Evolutionary conservation across 768 basidiomycete genomes (phyloP).

Genomic region (Wakefieldia striispora): DNA sequence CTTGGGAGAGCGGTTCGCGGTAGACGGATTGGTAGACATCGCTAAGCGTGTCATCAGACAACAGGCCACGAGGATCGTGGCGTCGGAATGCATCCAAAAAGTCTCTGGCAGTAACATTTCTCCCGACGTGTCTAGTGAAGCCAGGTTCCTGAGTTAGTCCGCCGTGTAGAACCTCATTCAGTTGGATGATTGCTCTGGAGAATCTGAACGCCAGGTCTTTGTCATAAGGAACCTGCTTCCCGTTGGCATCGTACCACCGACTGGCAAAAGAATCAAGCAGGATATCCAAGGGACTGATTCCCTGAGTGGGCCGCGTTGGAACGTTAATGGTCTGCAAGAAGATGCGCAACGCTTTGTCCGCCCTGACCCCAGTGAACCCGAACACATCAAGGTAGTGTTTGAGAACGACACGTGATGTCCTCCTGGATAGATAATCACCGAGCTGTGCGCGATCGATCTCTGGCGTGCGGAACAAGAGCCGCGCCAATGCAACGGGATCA

Average conservation of each 20-base stretch:
- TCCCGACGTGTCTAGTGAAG: slow-evolving; percentile 49
- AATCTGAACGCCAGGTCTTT: slow-evolving; percentile 76
- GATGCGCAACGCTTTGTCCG: slow-evolving; percentile 86
- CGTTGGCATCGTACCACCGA: slow-evolving; percentile 90
- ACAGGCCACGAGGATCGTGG: slow-evolving; percentile 66
- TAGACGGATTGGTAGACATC: slow-evolving; percentile 79
- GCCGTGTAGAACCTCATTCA: slow-evolving; percentile 86
- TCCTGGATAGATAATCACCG: slow-evolving; percentile 79
- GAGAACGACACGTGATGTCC: slow-evolving; percentile 71
- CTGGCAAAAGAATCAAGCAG: slow-evolving; percentile 82
- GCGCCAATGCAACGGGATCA: slow-evolving; percentile 73
- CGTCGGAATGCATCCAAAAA: slow-evolving; percentile 83
- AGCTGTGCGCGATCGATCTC: slow-evolving; percentile 82
- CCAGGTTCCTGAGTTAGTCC: slow-evolving; percentile 64
- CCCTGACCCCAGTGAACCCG: slow-evolving; percentile 75
- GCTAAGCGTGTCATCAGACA: slow-evolving; percentile 73
- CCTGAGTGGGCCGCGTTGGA: slow-evolving; percentile 42
- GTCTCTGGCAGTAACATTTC: slow-evolving; percentile 67
- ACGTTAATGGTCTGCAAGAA: slow-evolving; percentile 83
- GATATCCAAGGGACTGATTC: slow-evolving; percentile 42
- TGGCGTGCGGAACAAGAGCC: slow-evolving; percentile 74
- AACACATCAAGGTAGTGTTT: slow-evolving; percentile 87
- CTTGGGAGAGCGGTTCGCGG: slow-evolving; percentile 70
- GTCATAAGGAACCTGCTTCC: slow-evolving; percentile 72
- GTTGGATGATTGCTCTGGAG: slow-evolving; percentile 77